These are phyloP conservation scores for Geotrichum macrosporum DNA, from an alignment of 1,139 yeast species.

Conservation along the genomic window DNA sequence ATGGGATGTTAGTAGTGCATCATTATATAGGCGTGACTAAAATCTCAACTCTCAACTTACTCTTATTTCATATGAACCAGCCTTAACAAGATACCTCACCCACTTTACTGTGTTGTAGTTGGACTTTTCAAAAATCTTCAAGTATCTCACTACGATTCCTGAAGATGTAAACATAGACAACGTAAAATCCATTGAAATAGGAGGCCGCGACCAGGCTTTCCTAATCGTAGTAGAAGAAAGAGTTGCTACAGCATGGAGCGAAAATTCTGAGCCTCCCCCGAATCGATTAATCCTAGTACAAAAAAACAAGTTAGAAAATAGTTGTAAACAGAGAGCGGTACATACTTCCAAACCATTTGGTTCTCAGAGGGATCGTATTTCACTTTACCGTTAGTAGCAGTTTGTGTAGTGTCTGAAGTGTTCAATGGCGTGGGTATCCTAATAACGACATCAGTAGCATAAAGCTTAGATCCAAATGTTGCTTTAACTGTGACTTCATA, in stretches of 20 bases:
- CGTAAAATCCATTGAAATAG: conserved; percentile 65
- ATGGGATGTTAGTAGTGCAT: not conserved
- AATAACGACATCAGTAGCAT: conserved; percentile 62
- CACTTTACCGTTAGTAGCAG: conserved; percentile 58
- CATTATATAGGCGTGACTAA: too few species aligned
- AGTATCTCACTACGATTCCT: conserved; percentile 68
- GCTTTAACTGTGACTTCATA: conserved; percentile 62
- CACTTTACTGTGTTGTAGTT: conserved; percentile 76
- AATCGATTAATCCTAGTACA: conserved; percentile 48
- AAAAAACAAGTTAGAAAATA: not conserved
- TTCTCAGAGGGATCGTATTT: conserved; percentile 66
- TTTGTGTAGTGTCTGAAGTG: conserved; percentile 44
- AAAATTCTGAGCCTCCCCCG: conserved; percentile 61
- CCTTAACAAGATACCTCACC: conserved; percentile 72
- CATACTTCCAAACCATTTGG: conserved; percentile 56
- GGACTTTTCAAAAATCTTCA: conserved; percentile 62
- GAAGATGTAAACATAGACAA: conserved; percentile 76
- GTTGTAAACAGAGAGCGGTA: not conserved
- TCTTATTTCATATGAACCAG: conserved; percentile 78
- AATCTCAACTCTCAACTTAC: conserved; percentile 13
- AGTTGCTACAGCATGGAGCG: conserved; percentile 51
- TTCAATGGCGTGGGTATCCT: conserved; percentile 70
- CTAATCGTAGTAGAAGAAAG: conserved; percentile 36
- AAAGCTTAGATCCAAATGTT: conserved; percentile 54
- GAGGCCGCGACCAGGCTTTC: conserved; percentile 65